Conservation (phyloP, 2,329 filamentous ascomycete genomes). For the Thielaviopsis musarum region DNA sequence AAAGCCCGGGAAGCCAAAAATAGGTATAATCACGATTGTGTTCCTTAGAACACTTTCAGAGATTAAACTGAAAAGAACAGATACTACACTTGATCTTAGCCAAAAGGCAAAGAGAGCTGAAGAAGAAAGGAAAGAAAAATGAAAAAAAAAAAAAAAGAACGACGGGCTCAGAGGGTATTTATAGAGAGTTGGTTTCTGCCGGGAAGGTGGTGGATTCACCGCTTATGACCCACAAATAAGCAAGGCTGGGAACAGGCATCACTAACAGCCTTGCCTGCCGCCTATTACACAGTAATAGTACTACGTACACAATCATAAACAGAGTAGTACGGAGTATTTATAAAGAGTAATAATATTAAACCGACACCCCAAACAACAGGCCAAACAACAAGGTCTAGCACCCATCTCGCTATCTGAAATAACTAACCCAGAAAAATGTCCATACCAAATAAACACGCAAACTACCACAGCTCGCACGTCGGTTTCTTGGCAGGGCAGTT, state of each 20-base stretch:
- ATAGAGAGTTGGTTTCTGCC: conserved; percentile 28
- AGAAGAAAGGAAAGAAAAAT: conserved; percentile 15
- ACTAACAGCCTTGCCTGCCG: too few species aligned
- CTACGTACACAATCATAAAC: too few species aligned
- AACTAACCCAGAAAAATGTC: too few species aligned
- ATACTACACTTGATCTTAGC: conserved; percentile 93
- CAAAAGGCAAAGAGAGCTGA: conserved; percentile 26
- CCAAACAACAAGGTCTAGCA: conserved; percentile 55
- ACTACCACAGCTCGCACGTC: conserved; percentile 59
- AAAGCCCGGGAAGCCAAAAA: conserved; percentile 28
- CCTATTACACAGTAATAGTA: too few species aligned
- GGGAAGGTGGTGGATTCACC: neutral
- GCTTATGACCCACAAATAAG: too few species aligned
- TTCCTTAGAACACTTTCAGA: conserved; percentile 67
- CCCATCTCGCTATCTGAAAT: too few species aligned
- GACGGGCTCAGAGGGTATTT: conserved; percentile 39
- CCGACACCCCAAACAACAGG: neutral
- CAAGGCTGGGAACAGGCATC: too few species aligned
- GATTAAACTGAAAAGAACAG: conserved; percentile 97
- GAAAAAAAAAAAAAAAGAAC: conserved; percentile 78
- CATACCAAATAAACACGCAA: conserved; percentile 81
- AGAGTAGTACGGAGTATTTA: too few species aligned
- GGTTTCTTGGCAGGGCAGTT: conserved; percentile 48
- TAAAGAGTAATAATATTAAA: neutral
- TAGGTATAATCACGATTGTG: conserved; percentile 67